Base-by-base conservation (phyloP, 495 filamentous ascomycete genomes). In the Talaromyces ruber region DNA sequence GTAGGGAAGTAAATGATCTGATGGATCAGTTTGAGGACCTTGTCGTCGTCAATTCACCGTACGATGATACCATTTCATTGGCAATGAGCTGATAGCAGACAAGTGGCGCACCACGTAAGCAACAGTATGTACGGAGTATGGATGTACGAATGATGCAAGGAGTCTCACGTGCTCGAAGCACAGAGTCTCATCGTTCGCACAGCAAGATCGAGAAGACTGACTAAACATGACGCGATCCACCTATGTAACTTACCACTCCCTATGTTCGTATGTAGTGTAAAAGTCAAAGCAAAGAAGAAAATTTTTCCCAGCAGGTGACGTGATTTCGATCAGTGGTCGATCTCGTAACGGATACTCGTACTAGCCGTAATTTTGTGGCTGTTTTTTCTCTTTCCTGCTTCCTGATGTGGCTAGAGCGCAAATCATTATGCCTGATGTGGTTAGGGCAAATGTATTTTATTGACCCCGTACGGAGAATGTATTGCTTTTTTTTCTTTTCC, bases 311-410 rank as follows among this genome's bases (percentile, higher is more conserved):
- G 12, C 39, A 60, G 39, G 39, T 60, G 59, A 60, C 32, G 28
- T 32, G 32, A 45, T 30, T 26, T n/a, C 22, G 51, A 28, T 28
- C 51, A 18, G 22, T 54, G 8, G 11, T 54, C 24, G 22, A 54
- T 54, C 51, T 25, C 6, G 26, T 54, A 54, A 18, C 51, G 51
- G 51, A 25, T 54, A 54, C 51, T 54, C 22, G 16, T 54, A 54
- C 51, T 54, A 54, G 51, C 51, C 22, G 51, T 25, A 25, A 14
- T 54, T 54, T 52, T 25, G 12, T 52, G 18, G 24, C 11, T 28
- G n/a, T 12, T 6, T 25, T 51, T 60, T 60, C 59, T 60, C 59
- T 24, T 24, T 12, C 18, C 45, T 47, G 43, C 59, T 60, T 45
- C 59, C 59, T 50, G 12, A 47, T 60, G 1, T 4, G 59, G 59